Evolutionary conservation across 208 protist genomes (phyloP).

Genomic region (Trichomonas vaginalis): DNA sequence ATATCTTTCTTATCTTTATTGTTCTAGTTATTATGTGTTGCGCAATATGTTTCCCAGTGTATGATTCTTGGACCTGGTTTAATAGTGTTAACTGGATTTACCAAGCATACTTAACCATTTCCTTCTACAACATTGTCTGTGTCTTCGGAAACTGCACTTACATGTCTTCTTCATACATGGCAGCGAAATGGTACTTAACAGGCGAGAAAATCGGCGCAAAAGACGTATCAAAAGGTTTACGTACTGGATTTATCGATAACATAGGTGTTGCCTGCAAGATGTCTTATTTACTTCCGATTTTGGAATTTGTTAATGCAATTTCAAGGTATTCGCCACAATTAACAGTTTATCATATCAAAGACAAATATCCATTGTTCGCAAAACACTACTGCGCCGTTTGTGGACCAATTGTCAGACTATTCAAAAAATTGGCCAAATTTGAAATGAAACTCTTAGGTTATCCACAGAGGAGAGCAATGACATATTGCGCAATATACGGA

Average conservation of each 20-base stretch:
- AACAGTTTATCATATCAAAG: not conserved
- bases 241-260: not conserved
- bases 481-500: not conserved
- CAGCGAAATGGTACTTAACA: not conserved
- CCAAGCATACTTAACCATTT: not conserved
- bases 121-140: not conserved
- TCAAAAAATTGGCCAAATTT: not conserved
- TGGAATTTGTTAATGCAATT: not conserved
- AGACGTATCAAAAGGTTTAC: not conserved
- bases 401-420: not conserved
- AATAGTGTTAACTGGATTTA: not conserved
- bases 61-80: not conserved
- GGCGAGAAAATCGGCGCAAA: not conserved
- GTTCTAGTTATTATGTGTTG: not conserved
- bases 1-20: not conserved
- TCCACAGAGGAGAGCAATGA: not conserved
- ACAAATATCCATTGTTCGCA: not conserved
- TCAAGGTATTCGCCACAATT: not conserved
- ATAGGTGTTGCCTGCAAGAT: not conserved
- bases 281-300: not conserved
- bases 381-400: not conserved
- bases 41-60: not conserved
- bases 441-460: not conserved
- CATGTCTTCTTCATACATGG: not conserved
- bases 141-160: not conserved